phyloP scores from a whole-genome alignment of 2,329 filamentous ascomycete genomes.

The Grosmannia penicillata region DNA sequence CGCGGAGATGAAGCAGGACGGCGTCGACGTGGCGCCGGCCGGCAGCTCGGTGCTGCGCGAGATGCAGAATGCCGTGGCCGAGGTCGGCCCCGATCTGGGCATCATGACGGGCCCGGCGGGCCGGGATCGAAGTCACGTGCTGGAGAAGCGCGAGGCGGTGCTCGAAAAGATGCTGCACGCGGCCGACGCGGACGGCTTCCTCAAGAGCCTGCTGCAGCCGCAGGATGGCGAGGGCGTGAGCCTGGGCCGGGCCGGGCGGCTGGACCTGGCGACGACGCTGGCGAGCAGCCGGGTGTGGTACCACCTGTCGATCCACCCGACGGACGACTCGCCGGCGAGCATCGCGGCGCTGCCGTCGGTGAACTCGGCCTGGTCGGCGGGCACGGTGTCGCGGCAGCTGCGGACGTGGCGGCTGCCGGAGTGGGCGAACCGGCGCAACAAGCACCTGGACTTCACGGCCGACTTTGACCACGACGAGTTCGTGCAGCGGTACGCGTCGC shows the following conservation, averaged over 20 bases:
- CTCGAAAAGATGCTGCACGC: constrained; percentile 79
- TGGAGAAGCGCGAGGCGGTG: constrained; percentile 69
- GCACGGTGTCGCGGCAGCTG: constrained; percentile 80
- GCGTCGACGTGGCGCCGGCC: constrained; percentile 57
- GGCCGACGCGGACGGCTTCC: constrained; percentile 66
- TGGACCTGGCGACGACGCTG: constrained; percentile 62
- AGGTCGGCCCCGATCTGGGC: constrained; percentile 65
- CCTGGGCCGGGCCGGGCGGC: constrained; percentile 60
- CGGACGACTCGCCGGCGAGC: constrained; percentile 65
- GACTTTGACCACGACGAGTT: constrained; percentile 96
- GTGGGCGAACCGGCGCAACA: constrained; percentile 89
- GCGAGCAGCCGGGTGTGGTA: constrained; percentile 88
- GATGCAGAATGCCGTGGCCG: constrained; percentile 68
- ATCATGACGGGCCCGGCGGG: constrained; percentile 52
- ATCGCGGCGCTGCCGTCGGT: constrained; percentile 57
- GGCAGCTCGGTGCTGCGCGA: constrained; percentile 77
- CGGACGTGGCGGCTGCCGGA: constrained; percentile 88
- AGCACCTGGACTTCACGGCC: constrained; percentile 84
- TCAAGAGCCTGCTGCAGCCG: constrained; percentile 72
- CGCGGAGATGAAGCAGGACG: constrained; percentile 91
- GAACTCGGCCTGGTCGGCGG: constrained; percentile 84
- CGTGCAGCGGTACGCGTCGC: constrained; percentile 59
- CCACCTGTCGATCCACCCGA: constrained; percentile 82
- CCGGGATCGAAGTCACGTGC: constrained; percentile 59
- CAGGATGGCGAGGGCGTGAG: constrained; percentile 63